Conservation (phyloP, 179 eudicot species). For the Silene vulgaris region DNA sequence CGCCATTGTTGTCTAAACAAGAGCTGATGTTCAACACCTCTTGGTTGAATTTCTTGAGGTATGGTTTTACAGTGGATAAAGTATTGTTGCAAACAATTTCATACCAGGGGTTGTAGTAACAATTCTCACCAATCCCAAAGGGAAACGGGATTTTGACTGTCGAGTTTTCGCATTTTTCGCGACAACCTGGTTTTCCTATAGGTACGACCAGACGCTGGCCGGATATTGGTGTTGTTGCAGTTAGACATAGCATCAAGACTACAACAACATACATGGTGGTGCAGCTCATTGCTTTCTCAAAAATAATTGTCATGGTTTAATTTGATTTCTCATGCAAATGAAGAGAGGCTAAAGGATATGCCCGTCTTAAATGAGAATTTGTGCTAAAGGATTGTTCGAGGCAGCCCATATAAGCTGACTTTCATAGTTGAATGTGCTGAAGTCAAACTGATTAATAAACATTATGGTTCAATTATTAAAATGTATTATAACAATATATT, state of each 20-base stretch:
- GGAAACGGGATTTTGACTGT: slow-evolving; percentile 19
- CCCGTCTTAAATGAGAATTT: too few species aligned
- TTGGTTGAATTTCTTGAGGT: not conserved
- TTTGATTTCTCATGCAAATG: too few species aligned
- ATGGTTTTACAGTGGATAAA: not conserved
- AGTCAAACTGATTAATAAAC: not conserved
- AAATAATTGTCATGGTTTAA: not conserved
- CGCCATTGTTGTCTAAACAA: slow-evolving; percentile 12
- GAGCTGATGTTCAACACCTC: slow-evolving; percentile 12
- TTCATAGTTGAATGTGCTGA: too few species aligned
- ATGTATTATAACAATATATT: not conserved
- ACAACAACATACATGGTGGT: not conserved
- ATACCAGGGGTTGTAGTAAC: slow-evolving; percentile 19
- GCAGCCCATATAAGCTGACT: too few species aligned
- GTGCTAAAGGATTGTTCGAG: too few species aligned
- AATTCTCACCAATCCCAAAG: slow-evolving; percentile 22
- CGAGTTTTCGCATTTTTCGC: slow-evolving; percentile 9
- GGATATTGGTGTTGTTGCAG: not conserved
- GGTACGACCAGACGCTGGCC: not conserved
- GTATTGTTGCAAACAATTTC: slow-evolving; percentile 20
- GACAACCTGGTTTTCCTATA: slow-evolving; percentile 10
- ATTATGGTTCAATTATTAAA: not conserved
- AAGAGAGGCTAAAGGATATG: too few species aligned
- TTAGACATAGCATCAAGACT: not conserved
- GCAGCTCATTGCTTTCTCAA: not conserved